Percentiles rank a stretch among this genome's conserved stretches.
phyloP scores from a whole-genome alignment of 228 moss, liverwort and hornwort species.

The Sphagnum fallax region DNA sequence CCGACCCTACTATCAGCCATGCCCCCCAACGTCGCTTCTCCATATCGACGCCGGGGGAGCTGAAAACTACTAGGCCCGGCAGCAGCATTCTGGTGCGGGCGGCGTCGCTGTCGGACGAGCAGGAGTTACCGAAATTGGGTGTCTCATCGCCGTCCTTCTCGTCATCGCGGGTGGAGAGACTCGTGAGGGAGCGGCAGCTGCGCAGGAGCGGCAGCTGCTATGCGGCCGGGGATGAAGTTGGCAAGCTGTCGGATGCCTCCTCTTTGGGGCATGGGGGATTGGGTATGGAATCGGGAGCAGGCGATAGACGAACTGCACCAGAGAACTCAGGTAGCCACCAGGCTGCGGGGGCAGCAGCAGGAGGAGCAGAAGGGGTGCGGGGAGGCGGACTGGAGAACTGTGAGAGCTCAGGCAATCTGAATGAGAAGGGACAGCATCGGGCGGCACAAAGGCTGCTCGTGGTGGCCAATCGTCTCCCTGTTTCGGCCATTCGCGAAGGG shows the following conservation, averaged over 20 bases:
- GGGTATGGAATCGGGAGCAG: conserved; percentile 2
- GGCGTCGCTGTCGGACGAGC: conserved; percentile 17
- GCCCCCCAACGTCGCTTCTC: conserved; percentile 24
- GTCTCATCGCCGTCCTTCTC: conserved; percentile 14
- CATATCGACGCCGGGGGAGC: conserved; percentile 28
- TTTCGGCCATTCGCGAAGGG: conserved; percentile 52
- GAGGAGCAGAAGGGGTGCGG: background rate
- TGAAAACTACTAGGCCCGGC: background rate
- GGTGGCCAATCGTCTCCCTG: conserved; percentile 83
- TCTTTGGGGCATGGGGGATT: conserved; percentile 45
- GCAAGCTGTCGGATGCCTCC: conserved; percentile 11
- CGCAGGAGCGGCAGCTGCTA: conserved; percentile 44
- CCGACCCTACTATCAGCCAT: conserved; percentile 21
- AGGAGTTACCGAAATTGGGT: background rate
- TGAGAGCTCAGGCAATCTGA: conserved; percentile 5
- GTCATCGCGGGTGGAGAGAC: conserved; percentile 67
- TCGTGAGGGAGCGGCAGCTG: conserved; percentile 65
- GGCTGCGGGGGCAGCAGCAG: conserved; percentile 27
- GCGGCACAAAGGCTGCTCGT: conserved; percentile 56
- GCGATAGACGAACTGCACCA: no score
- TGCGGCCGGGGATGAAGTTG: conserved; percentile 46
- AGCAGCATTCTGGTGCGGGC: conserved; percentile 35
- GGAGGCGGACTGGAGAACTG: background rate
- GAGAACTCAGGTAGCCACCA: background rate
- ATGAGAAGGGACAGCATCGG: conserved; percentile 7